Evolutionary conservation across 768 basidiomycete genomes (phyloP), one percentile per base, ranked within the genome.

Genomic region (Megacollybia marginata): DNA sequence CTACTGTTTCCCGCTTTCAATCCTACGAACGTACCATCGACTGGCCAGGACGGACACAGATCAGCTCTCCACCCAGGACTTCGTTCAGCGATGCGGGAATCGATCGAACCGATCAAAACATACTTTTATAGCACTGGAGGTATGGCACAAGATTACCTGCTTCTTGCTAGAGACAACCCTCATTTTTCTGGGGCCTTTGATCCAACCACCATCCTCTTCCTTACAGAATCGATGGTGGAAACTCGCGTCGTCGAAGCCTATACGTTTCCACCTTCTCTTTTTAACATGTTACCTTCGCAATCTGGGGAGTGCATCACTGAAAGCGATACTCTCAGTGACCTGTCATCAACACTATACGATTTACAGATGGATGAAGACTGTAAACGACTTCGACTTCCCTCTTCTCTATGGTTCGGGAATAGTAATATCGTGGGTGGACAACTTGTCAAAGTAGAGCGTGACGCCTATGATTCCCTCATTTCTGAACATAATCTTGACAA

Each of bases 121-220:
- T 79, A 74, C 48, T 77, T 80, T 53, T 90, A 89, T 57, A 66
- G 72, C 12, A 79, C 82, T 0, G 59, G 65, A 9, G 76, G 80
- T 1, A 67, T 78, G 0, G 73, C 83, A 8, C 88, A 92, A 58
- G 92, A 96, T 58, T 92, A 87, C 62, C 63, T 87, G 16, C 74
- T 92, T 16, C 60, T 91, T n/a, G 85, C 92, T 1, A 74, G 76
- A 44, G 67, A 72, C 9, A 84, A 61, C 47, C 89, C 89, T 4
- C 85, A 92, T 63, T 86, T 83, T 61, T 65, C 70, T 35, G 77
- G 82, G 4, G 66, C 74, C 10, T 82, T 73, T 60, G 88, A 92
- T 57, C 85, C 90, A 0, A 69, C 75, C 48, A 72, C 83, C 2
- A 79, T 94, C 16, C 56, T 93, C 43, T 60, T 85, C 42, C 62